Evolutionary conservation across 768 basidiomycete species (phyloP).

Genomic region (Pholiota conissans): DNA sequence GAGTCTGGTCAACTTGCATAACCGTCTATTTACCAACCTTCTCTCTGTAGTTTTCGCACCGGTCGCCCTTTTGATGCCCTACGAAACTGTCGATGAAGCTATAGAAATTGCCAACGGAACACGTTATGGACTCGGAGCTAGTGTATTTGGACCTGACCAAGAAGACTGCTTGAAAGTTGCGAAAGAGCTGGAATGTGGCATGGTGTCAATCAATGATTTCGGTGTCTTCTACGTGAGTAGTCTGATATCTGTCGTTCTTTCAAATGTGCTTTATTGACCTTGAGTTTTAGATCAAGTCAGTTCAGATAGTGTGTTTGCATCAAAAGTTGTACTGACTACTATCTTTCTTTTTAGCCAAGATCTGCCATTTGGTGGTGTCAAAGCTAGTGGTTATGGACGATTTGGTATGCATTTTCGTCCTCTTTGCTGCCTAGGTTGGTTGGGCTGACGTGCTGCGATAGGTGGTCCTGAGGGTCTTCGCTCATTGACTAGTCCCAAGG

Average conservation of each 20-base stretch:
- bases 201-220: slow-evolving; percentile 98
- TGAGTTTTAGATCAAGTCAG: slow-evolving; percentile 63
- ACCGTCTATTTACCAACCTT: neutral
- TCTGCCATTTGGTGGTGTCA: slow-evolving; percentile 92
- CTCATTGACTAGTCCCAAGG: slow-evolving; percentile 84
- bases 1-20: slow-evolving; percentile 28
- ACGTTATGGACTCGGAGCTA: slow-evolving; percentile 88
- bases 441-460: slow-evolving; percentile 28
- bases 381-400: slow-evolving; percentile 89
- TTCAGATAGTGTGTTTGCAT: slow-evolving; percentile 10
- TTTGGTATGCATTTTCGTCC: slow-evolving; percentile 58
- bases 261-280: slow-evolving; percentile 9
- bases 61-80: slow-evolving; percentile 83
- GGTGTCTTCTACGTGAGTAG: slow-evolving; percentile 78
- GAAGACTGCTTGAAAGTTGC: slow-evolving; percentile 79
- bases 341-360: slow-evolving; percentile 59
- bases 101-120: slow-evolving; percentile 88
- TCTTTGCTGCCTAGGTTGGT: slow-evolving; percentile 2
- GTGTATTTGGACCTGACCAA: slow-evolving; percentile 90
- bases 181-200: slow-evolving; percentile 83
- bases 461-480: slow-evolving; percentile 94
- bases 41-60: slow-evolving; percentile 80
- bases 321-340: slow-evolving; percentile 12
- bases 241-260: neutral
- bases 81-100: slow-evolving; percentile 82